Percentiles rank a stretch among this genome's conserved stretches.
Conservation (phyloP, 495 filamentous ascomycete genomes). For the Chaetomium fimeti region DNA sequence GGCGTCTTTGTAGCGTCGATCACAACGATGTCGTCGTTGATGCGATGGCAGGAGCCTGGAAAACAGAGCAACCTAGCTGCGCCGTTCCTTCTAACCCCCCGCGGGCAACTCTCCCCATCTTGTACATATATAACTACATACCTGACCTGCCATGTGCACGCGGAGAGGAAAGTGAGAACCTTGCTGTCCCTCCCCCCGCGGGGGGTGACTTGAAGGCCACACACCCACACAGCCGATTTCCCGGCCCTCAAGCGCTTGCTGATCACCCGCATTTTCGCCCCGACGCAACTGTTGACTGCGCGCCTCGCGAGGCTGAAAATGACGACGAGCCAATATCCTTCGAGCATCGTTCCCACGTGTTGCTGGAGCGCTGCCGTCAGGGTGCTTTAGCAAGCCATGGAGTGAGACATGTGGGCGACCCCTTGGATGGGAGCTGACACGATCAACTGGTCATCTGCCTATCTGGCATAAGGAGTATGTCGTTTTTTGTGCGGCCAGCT, state of each 20-base stretch:
- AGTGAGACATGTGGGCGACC: constrained; percentile 21
- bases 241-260: background rate
- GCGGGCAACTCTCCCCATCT: background rate
- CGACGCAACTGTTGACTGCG: background rate
- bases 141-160: too few relatives aligned
- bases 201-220: background rate
- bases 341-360: constrained; percentile 37
- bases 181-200: background rate
- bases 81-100: background rate
- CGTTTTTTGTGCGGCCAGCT: background rate
- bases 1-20: background rate
- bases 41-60: background rate
- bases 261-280: constrained; percentile 7
- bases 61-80: background rate
- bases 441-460: constrained; percentile 5
- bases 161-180: background rate
- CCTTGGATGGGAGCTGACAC: constrained; percentile 11
- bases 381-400: background rate
- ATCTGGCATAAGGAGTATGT: background rate
- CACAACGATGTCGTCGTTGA: background rate
- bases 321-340: constrained; percentile 31
- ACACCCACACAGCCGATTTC: background rate
- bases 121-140: too few relatives aligned
- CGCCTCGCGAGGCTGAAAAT: constrained; percentile 20
- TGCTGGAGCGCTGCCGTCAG: background rate